These are phyloP conservation scores for Aleurites moluccanus DNA, from an alignment of 441 rosid species.

Conservation along the genomic window DNA sequence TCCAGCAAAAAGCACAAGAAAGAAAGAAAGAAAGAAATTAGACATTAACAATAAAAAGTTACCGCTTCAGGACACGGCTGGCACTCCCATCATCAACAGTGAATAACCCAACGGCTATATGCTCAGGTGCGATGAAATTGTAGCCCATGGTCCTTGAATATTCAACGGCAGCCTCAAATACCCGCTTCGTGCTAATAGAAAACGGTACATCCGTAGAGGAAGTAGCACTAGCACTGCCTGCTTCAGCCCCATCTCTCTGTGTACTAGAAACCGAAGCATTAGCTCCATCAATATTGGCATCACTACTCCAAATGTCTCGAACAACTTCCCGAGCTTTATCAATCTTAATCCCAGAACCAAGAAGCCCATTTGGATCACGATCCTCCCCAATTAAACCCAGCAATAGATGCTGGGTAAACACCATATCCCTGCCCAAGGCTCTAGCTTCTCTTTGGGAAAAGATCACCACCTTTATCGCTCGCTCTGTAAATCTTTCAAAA, in stretches of 20 bases:
- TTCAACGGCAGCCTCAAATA: conserved; percentile 93
- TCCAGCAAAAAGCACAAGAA: neutral
- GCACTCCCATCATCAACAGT: conserved; percentile 94
- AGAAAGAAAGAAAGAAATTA: neutral
- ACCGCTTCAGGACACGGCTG: conserved; percentile 75
- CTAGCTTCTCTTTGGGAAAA: conserved; percentile 79
- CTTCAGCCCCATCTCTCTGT: conserved; percentile 24
- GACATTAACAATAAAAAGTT: neutral
- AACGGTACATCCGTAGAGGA: conserved; percentile 68
- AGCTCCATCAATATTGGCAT: conserved; percentile 25
- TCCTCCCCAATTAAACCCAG: conserved; percentile 75
- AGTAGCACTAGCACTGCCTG: conserved; percentile 21
- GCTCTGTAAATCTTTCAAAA: conserved; percentile 84
- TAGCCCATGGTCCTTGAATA: conserved; percentile 77
- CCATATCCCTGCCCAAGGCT: conserved; percentile 69
- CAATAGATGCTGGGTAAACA: conserved; percentile 73
- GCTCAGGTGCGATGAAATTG: conserved; percentile 85
- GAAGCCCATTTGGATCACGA: conserved; percentile 78
- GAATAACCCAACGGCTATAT: conserved; percentile 76
- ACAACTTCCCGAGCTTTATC: conserved; percentile 74
- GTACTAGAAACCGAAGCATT: conserved; percentile 27
- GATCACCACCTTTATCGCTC: conserved; percentile 74
- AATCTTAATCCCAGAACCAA: conserved; percentile 63
- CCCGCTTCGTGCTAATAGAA: conserved; percentile 71
- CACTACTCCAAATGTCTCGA: conserved; percentile 51